phyloP scores from a whole-genome alignment of 257 asterid genomes.

The Capsicum chinense region DNA sequence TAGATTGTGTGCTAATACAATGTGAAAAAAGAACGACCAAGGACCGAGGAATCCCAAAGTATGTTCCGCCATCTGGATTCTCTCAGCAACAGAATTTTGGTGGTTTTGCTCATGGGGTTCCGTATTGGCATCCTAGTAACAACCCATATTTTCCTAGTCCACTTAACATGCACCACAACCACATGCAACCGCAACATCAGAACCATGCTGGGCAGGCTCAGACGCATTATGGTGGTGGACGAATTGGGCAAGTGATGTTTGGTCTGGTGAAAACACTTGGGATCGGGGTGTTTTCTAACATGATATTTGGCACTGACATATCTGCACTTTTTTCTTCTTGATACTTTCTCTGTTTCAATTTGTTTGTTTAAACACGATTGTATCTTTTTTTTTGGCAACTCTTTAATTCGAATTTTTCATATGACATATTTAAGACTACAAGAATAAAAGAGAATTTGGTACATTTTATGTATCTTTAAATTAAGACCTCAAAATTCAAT shows the following conservation, averaged over 20 bases:
- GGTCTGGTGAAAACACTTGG: conserved; percentile 44
- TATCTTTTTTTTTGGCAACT: no score
- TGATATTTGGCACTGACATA: conserved; percentile 51
- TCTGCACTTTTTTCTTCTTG: conserved; percentile 22
- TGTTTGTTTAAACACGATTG: no score
- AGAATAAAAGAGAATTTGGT: no score
- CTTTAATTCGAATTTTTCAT: no score
- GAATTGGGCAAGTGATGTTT: conserved; percentile 45
- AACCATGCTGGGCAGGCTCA: background rate
- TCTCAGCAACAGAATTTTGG: no score
- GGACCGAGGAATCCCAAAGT: conserved; percentile 35
- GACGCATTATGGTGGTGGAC: conserved; percentile 7
- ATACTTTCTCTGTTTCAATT: no score
- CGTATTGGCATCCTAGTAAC: conserved; percentile 22
- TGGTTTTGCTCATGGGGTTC: conserved; percentile 31
- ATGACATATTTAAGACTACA: no score
- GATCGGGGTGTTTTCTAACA: conserved; percentile 46
- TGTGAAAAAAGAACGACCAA: background rate
- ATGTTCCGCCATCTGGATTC: conserved; percentile 28
- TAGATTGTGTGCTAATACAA: conserved; percentile 47
- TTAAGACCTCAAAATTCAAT: no score
- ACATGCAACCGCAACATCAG: conserved; percentile 28
- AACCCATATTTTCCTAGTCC: background rate
- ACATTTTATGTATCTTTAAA: no score
- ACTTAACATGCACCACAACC: conserved; percentile 34